Conservation (phyloP, 2,329 filamentous ascomycete species). For the Emergomyces africanus region DNA sequence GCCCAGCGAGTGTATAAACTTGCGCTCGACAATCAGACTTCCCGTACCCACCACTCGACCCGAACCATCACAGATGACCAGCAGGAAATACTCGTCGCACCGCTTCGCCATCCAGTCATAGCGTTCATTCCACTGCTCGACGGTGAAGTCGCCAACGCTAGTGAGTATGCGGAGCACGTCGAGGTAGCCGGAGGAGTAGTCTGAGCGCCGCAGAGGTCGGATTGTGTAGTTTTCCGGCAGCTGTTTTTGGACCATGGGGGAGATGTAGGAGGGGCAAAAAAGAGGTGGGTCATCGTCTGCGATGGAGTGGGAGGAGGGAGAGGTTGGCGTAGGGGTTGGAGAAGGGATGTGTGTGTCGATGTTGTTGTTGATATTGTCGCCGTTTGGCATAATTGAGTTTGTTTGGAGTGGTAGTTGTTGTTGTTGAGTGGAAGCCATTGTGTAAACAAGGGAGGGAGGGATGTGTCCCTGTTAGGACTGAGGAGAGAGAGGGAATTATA, state of each 20-base stretch:
- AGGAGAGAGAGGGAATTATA: background rate
- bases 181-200: constrained; percentile 74
- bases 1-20: constrained; percentile 42
- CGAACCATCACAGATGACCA: constrained; percentile 67
- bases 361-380: background rate
- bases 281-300: constrained; percentile 43
- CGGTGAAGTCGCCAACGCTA: constrained; percentile 74
- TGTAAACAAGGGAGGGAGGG: background rate
- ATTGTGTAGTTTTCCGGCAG: constrained; percentile 74
- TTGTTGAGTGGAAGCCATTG: background rate
- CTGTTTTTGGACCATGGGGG: constrained; percentile 54
- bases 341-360: background rate
- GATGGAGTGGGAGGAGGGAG: background rate
- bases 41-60: constrained; percentile 76
- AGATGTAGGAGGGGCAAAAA: constrained; percentile 67
- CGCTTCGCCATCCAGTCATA: constrained; percentile 70
- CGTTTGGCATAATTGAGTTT: background rate
- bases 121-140: constrained; percentile 61
- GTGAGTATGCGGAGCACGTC: constrained; percentile 86
- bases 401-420: background rate
- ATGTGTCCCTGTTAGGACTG: background rate
- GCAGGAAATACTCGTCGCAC: constrained; percentile 69
- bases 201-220: constrained; percentile 63
- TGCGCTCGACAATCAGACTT: constrained; percentile 80
- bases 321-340: background rate